These are phyloP conservation scores for Euphorbia lathyris DNA, from an alignment of 345 rosid species.

Conservation along the genomic window DNA sequence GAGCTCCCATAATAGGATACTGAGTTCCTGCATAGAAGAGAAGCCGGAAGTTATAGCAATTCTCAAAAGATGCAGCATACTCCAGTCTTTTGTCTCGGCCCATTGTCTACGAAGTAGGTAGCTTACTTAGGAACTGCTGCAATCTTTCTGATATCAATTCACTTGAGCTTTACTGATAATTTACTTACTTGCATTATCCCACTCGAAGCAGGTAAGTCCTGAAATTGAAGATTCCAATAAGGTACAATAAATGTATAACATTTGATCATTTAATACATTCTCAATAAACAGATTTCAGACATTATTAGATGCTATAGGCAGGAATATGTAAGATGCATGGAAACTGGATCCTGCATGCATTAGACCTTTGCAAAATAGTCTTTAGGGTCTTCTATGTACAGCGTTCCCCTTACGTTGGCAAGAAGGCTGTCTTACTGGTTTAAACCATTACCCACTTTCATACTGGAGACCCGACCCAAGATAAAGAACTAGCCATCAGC, in stretches of 20 bases:
- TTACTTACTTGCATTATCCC: slow-evolving; percentile 93
- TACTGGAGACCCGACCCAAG: not conserved
- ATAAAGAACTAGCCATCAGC: no score
- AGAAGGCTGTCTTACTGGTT: not conserved
- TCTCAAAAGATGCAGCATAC: slow-evolving; percentile 84
- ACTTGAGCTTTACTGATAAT: not conserved
- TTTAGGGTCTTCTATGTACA: not conserved
- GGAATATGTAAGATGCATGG: not conserved
- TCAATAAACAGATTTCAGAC: not conserved
- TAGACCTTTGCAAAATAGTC: not conserved
- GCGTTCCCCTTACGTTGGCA: not conserved
- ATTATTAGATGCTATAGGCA: not conserved
- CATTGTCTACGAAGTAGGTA: slow-evolving; percentile 56
- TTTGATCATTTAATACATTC: not conserved
- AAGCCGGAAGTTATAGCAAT: slow-evolving; percentile 79
- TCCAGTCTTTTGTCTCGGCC: slow-evolving; percentile 86
- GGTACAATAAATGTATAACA: slow-evolving; percentile 1
- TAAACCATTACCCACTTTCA: not conserved
- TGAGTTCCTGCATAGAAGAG: slow-evolving; percentile 91
- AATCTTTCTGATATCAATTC: not conserved
- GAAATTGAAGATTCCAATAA: slow-evolving; percentile 21
- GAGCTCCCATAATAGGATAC: slow-evolving; percentile 96
- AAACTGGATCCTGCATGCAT: not conserved
- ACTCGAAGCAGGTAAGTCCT: slow-evolving; percentile 89
- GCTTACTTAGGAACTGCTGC: slow-evolving; percentile 14